Percentiles rank a stretch among this genome's conserved stretches.
Conservation (phyloP, 139 green algal genomes). For the Asterochloris sp. region DNA sequence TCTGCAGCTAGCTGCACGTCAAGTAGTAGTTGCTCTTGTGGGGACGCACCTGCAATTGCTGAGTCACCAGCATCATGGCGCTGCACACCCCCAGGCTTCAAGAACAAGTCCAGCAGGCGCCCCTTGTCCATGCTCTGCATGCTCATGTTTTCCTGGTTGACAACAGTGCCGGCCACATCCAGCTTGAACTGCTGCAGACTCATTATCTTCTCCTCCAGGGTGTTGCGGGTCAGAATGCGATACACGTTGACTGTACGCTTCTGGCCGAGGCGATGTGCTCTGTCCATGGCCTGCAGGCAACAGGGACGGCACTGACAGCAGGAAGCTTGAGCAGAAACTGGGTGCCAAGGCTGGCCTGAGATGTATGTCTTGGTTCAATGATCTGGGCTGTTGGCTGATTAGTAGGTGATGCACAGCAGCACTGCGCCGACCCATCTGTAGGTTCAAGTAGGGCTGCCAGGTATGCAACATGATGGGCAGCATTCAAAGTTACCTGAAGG, state of each 20-base stretch:
- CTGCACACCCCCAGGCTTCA: not conserved
- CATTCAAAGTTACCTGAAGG: conserved; percentile 64
- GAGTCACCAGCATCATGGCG: not conserved
- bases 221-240: conserved; percentile 76
- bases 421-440: too few species aligned
- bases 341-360: too few species aligned
- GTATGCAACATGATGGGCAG: too few species aligned
- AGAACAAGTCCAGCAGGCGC: conserved; percentile 83
- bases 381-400: not conserved
- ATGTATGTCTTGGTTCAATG: not conserved
- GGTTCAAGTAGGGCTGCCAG: too few species aligned
- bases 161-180: conserved; percentile 78
- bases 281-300: conserved; percentile 86
- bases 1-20: too few species aligned
- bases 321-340: too few species aligned
- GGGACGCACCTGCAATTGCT: not conserved
- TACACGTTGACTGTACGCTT: conserved; percentile 93
- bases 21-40: too few species aligned
- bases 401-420: too few species aligned
- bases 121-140: conserved; percentile 77
- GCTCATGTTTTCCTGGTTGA: conserved; percentile 73
- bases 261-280: conserved; percentile 95
- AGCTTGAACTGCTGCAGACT: conserved; percentile 96
- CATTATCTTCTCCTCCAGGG: conserved; percentile 80
- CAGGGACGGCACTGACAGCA: not conserved